Conservation (phyloP, 2,329 filamentous ascomycete species). For the Zymoseptoria crescenta region DNA sequence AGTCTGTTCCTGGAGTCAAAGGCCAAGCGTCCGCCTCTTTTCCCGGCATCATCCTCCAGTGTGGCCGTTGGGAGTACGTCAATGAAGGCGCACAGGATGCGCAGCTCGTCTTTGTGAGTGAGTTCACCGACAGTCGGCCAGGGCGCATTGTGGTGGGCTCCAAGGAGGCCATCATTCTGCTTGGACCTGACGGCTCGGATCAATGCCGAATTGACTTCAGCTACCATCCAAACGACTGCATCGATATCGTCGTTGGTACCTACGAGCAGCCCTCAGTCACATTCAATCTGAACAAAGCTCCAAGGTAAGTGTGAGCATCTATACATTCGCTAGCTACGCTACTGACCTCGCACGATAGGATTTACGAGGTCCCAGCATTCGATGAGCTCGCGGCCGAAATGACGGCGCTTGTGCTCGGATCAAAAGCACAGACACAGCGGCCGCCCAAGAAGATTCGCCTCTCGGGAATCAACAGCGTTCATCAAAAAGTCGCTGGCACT, state of each 20-base stretch:
- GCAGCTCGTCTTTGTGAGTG: constrained; percentile 34
- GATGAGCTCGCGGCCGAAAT: constrained; percentile 1
- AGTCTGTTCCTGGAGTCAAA: constrained; percentile 2
- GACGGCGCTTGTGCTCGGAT: constrained; percentile 9
- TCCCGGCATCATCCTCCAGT: constrained; percentile 29
- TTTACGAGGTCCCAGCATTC: constrained; percentile 25
- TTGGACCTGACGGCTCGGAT: constrained; percentile 11
- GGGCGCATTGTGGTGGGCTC: constrained; percentile 33
- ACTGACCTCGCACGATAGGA: neutral
- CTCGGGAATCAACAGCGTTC: constrained; percentile 29
- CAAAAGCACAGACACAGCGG: constrained; percentile 3
- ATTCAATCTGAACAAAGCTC: constrained; percentile 32
- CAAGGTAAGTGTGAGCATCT: constrained; percentile 20
- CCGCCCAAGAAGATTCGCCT: constrained; percentile 26
- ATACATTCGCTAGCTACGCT: neutral
- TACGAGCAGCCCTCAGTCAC: constrained; percentile 28
- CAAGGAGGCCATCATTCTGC: constrained; percentile 21
- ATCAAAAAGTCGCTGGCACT: constrained; percentile 35
- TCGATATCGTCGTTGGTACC: constrained; percentile 30
- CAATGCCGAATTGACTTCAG: constrained; percentile 35
- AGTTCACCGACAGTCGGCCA: constrained; percentile 34
- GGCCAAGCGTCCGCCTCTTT: constrained; percentile 25
- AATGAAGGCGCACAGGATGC: constrained; percentile 15
- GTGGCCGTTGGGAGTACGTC: constrained; percentile 40
- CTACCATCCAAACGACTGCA: constrained; percentile 31